Evolutionary conservation across 768 basidiomycete species (phyloP).

Genomic region (Termitomyces sp.): DNA sequence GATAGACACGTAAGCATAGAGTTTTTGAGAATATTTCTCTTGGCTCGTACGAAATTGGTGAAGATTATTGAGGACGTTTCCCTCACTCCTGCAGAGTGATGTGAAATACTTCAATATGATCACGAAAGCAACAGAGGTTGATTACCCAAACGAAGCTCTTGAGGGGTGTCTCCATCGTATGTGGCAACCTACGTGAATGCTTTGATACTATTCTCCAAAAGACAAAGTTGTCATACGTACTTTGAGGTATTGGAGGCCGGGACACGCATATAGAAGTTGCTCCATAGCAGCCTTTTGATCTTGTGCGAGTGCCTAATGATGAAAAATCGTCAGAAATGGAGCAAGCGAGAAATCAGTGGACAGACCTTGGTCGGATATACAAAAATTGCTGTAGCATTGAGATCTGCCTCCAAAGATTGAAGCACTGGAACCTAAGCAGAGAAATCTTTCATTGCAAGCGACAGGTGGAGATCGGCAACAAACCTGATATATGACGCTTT

Average conservation of each 20-base stretch:
- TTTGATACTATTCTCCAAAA: not conserved
- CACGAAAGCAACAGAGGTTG: not conserved
- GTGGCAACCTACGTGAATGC: slow-evolving; percentile 48
- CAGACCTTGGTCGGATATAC: slow-evolving; percentile 84
- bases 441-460: not conserved
- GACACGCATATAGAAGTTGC: slow-evolving; percentile 54
- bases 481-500: slow-evolving; percentile 85
- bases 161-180: slow-evolving; percentile 86
- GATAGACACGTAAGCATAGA: not conserved
- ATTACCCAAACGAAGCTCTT: slow-evolving; percentile 57
- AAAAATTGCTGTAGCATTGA: slow-evolving; percentile 64
- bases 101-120: not conserved
- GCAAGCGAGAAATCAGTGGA: not conserved
- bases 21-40: not conserved
- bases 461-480: not conserved
- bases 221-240: slow-evolving; percentile 21
- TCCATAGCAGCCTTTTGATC: slow-evolving; percentile 74
- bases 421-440: slow-evolving; percentile 61
- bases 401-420: slow-evolving; percentile 56
- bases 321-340: not conserved
- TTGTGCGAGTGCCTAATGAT: slow-evolving; percentile 73
- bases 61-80: slow-evolving; percentile 76
- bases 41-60: slow-evolving; percentile 74
- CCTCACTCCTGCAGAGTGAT: slow-evolving; percentile 47
- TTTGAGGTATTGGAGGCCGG: slow-evolving; percentile 56